phyloP scores from a whole-genome alignment of 352 stramenopile genomes.

The Phytophthora sansomeana region DNA sequence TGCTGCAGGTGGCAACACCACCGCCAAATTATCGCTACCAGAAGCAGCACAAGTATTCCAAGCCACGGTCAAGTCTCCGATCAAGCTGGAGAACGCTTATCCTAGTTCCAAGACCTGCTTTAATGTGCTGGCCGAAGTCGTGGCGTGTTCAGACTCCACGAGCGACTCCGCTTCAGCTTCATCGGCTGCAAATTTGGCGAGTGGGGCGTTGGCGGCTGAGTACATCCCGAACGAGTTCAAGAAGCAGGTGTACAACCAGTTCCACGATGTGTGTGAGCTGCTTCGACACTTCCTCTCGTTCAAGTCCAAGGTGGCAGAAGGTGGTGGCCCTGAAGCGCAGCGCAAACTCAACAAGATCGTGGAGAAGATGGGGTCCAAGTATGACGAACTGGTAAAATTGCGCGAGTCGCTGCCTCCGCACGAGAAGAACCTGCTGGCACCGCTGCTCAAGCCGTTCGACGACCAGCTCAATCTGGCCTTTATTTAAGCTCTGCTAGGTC shows the following conservation, averaged over 20 bases:
- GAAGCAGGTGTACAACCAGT: constrained; percentile 88
- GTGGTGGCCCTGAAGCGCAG: constrained; percentile 60
- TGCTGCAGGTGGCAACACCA: constrained; percentile 26
- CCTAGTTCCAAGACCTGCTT: constrained; percentile 57
- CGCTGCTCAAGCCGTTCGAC: constrained; percentile 86
- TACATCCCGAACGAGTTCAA: constrained; percentile 89
- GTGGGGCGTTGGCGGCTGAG: constrained; percentile 66
- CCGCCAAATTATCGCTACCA: constrained; percentile 29
- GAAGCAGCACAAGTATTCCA: constrained; percentile 60
- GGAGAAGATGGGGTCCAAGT: constrained; percentile 90
- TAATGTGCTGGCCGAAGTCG: constrained; percentile 68
- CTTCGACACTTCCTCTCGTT: constrained; percentile 88
- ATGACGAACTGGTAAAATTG: constrained; percentile 87
- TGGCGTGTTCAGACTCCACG: constrained; percentile 67
- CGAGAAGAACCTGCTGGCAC: constrained; percentile 84
- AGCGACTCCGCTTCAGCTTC: constrained; percentile 64
- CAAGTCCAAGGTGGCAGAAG: constrained; percentile 71
- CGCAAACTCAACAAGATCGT: constrained; percentile 86
- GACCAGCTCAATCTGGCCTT: constrained; percentile 91
- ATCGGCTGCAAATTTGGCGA: constrained; percentile 55
- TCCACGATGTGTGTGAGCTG: constrained; percentile 86
- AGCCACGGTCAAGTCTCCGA: constrained; percentile 42
- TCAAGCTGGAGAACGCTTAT: constrained; percentile 69
- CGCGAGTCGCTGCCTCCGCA: constrained; percentile 81
- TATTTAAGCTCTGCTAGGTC: constrained; percentile 56